Conservation (phyloP, 2,329 filamentous ascomycete species). For the Colletotrichum sp. region DNA sequence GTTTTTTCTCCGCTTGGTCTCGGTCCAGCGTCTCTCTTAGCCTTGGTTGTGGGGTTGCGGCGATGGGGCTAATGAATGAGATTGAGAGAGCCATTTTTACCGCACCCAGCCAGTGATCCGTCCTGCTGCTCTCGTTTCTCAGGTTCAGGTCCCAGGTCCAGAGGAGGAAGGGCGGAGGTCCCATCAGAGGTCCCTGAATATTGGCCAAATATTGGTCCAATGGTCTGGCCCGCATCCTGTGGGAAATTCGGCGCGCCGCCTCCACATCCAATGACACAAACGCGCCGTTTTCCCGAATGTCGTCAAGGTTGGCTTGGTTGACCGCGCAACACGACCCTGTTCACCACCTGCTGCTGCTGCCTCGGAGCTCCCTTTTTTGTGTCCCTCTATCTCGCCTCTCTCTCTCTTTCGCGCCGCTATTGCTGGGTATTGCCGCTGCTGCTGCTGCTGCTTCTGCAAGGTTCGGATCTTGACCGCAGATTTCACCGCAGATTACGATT, state of each 20-base stretch:
- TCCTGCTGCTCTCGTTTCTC: background rate
- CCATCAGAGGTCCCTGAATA: background rate
- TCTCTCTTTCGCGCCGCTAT: background rate
- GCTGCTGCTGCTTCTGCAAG: background rate
- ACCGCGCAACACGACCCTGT: background rate
- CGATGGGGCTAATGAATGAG: background rate
- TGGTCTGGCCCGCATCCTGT: background rate
- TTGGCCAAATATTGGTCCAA: slow-evolving; percentile 3
- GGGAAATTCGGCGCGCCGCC: background rate
- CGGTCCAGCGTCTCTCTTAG: background rate
- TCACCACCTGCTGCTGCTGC: background rate
- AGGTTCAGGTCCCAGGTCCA: background rate
- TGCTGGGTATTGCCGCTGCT: background rate
- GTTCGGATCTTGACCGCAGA: slow-evolving; percentile 7
- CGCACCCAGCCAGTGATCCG: background rate
- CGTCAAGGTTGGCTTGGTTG: slow-evolving; percentile 2
- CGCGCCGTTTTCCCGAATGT: background rate
- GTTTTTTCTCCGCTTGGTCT: background rate
- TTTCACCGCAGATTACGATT: slow-evolving; percentile 8
- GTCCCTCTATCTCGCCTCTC: background rate
- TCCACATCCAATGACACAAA: background rate
- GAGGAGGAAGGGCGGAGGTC: background rate
- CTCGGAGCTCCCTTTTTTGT: background rate
- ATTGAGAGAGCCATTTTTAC: background rate
- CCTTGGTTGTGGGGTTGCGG: background rate